Evolutionary conservation across 164 flowering plant genomes (phyloP).

Genomic region (Liriodendron chinense): DNA sequence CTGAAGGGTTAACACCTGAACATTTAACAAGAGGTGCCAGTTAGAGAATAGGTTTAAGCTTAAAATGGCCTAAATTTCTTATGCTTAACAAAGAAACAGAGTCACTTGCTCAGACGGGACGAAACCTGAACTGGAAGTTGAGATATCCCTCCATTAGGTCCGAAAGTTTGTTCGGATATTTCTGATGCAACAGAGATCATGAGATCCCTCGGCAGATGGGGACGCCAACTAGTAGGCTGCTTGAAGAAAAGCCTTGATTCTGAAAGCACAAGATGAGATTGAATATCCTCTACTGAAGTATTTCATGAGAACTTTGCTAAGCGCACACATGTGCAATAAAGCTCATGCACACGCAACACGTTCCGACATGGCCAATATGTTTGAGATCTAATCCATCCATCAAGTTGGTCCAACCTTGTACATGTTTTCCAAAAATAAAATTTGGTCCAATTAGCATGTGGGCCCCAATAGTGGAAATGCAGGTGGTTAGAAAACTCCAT

Average conservation of each 20-base stretch:
- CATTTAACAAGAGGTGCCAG: constrained; percentile 2
- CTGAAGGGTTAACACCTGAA: constrained; percentile 91
- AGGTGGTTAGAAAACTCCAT: too few species aligned
- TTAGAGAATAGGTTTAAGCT: constrained; percentile 10
- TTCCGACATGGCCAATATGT: too few species aligned
- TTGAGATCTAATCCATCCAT: too few species aligned
- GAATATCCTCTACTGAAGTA: background rate
- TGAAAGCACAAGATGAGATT: constrained; percentile 13
- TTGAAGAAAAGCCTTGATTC: constrained; percentile 87
- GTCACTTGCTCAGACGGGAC: background rate
- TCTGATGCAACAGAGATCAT: constrained; percentile 93
- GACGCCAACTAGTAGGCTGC: constrained; percentile 80
- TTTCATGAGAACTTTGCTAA: background rate
- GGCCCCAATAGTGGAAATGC: too few species aligned
- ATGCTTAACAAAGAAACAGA: background rate
- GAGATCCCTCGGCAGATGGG: constrained; percentile 76
- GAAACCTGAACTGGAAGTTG: constrained; percentile 89
- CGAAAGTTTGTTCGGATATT: constrained; percentile 58
- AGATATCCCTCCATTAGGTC: constrained; percentile 42
- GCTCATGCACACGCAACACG: too few species aligned
- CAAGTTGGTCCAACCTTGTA: too few species aligned
- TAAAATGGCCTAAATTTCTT: constrained; percentile 1
- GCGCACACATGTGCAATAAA: too few species aligned
- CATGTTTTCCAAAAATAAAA: too few species aligned
- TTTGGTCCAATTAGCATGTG: too few species aligned